Evolutionary conservation across 164 flowering plant species (phyloP), one percentile per base, ranked within the genome.

Genomic region (Vitis rupestris): DNA sequence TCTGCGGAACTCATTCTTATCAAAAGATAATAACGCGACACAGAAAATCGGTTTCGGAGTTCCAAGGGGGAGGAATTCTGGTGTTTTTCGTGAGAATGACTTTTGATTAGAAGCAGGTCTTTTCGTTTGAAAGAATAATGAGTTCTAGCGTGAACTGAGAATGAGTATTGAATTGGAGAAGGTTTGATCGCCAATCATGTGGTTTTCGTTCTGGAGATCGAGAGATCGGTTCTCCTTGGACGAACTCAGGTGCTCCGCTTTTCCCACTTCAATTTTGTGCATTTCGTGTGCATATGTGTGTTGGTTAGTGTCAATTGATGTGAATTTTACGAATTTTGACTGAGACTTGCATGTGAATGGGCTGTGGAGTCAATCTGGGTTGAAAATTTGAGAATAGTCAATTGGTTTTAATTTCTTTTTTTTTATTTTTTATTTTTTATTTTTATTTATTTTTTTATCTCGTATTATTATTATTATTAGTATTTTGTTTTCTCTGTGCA

Each of bases 161-260:
- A 67, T 68, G 79, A 67, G 19, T 55, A 47, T 6, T 14, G 50
- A 58, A 50, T 52, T 6, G 44, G 44, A 37, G 16, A 69, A 52
- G 54, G 61, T 10, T 51, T 81, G 82, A 80, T 74, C 51, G 44
- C 47, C 60, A 79, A 80, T 44, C 82, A 95, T 92, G 99, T 90
- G 98, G 99, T 74, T 82, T 76, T 78, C 97, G 73, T 94, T 94
- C 76, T 94, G 95, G 97, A 82, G 84, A 87, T 77, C 97, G 74
- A 80, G 96, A 71, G 83, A 92, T 81, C 87, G 98, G 23, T 91
- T 91, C 81, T 87, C 99, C 66, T 71, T 92, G 73, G 90, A 85
- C 31, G 91, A 95, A 67, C 90, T 94, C 83, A 90, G 97, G 98
- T 90, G 63, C 54, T 70, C 29, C 30, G 11, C 14, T 50, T 57